Percentiles rank a stretch among this genome's conserved stretches.
Evolutionary conservation across 305 asterid genomes (phyloP).

Genomic region (Rubia tinctorum): DNA sequence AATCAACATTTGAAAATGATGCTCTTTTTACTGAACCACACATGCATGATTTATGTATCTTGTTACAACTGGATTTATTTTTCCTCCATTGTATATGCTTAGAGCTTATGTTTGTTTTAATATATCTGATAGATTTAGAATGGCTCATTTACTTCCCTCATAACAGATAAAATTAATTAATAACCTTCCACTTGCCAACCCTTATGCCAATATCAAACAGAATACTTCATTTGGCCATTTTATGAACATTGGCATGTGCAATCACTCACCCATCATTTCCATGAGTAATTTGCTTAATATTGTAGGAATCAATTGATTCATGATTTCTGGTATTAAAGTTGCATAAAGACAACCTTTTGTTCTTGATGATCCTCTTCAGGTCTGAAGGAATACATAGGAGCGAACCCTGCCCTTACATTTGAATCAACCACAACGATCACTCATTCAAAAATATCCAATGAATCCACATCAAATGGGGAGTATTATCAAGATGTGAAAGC

Average conservation of each 20-base stretch:
- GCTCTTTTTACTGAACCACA: neutral
- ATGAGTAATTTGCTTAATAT: too few relatives aligned
- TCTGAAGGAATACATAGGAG: slow-evolving; percentile 90
- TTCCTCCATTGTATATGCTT: neutral
- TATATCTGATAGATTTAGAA: neutral
- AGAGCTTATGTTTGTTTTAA: slow-evolving; percentile 1
- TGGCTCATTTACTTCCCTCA: neutral
- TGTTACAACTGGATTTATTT: neutral
- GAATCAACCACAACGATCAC: slow-evolving; percentile 48
- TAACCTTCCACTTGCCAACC: neutral
- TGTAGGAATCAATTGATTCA: too few relatives aligned
- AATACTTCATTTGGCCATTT: slow-evolving; percentile 1
- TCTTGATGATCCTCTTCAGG: slow-evolving; percentile 45
- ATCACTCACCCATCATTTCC: too few relatives aligned
- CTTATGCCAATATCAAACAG: neutral
- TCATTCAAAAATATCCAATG: slow-evolving; percentile 53
- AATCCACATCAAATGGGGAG: slow-evolving; percentile 51
- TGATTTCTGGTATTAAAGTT: neutral
- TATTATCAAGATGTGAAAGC: slow-evolving; percentile 58
- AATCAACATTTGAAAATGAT: neutral
- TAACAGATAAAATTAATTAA: neutral
- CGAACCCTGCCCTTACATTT: slow-evolving; percentile 63
- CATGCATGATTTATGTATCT: too few relatives aligned
- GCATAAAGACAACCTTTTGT: slow-evolving; percentile 7
- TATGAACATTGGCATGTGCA: too few relatives aligned